A percentile compares a stretch with the other conserved stretches of the same genome.
Evolutionary conservation across 2,329 filamentous ascomycete species (phyloP).

Genomic region (Parasarocladium wereldwijsianum): DNA sequence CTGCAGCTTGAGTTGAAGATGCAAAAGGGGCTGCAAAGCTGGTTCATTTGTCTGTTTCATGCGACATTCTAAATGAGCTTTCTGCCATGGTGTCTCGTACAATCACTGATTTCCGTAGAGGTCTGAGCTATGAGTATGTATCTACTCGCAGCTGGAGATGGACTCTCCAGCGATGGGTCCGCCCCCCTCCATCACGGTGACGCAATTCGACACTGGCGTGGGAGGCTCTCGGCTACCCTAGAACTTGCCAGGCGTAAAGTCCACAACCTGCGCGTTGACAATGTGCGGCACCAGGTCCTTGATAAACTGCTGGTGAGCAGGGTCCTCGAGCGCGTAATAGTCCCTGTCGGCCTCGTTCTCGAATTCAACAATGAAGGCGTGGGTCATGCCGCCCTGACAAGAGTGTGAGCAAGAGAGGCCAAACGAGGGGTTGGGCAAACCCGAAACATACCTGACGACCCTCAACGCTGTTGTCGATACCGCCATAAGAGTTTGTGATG

Average conservation of each 20-base stretch:
- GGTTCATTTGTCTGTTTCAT: no score
- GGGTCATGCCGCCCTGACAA: constrained; percentile 41
- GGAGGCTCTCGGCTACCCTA: no score
- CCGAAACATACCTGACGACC: constrained; percentile 33
- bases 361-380: constrained; percentile 54
- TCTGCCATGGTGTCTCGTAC: no score
- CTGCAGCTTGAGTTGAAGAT: no score
- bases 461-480: constrained; percentile 43
- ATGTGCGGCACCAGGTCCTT: constrained; percentile 12
- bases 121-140: no score
- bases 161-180: no score
- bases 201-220: no score
- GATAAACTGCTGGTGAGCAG: constrained; percentile 42
- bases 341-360: constrained; percentile 43
- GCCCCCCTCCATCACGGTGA: no score
- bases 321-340: constrained; percentile 51
- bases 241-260: constrained; percentile 43
- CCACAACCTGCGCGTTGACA: constrained; percentile 37
- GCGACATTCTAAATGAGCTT: no score
- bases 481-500: constrained; percentile 40
- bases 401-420: not conserved
- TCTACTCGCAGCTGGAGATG: no score
- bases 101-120: no score
- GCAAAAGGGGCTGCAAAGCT: no score
- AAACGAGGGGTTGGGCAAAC: not conserved